Evolutionary conservation across 768 basidiomycete species (phyloP), one percentile per base, ranked within the genome.

Genomic region (Dentipellis fragilis): DNA sequence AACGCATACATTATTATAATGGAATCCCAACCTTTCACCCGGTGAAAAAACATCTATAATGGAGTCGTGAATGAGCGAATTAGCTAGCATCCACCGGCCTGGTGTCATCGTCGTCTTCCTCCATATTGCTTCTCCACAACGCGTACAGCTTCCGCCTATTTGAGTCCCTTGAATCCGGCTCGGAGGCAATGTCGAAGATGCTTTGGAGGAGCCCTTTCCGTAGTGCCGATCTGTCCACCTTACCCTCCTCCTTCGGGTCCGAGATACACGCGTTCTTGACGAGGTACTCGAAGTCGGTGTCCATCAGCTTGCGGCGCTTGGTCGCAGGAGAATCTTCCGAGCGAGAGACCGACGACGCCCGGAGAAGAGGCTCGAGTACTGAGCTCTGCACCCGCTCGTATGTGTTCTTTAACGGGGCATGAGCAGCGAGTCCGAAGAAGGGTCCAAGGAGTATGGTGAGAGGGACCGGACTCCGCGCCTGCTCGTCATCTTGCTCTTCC

Each of bases 71-170:
- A 29, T 29, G 29, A 29, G 29, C 16, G 9, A 16, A 19, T 12
- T 46, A 49, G 11, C 42, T 45, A 6, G 42, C 42, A 6, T 45
- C 42, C 12, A 45, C 42, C n/a, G 42, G 10, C n/a, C 54, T 42
- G 7, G 38, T 40, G 38, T 68, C 72, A 17, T 61, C 62, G 9
- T 68, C 66, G 22, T 78, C 80, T 21, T 79, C 80, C 37, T 73
- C 75, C 49, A 72, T 73, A 36, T 78, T 58, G 16, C 70, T 80
- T 68, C 84, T 87, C 81, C 89, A 95, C 23, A 93, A 68, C 5
- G 76, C 76, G 66, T 93, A 95, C 71, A 97, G 77, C 73, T 81
- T 90, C 68, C 89, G 74, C 62, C 93, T 78, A 68, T 87, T 93
- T 6, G 82, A 72, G 61, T 91, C 89, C 63, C 80, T 78, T 40